These are phyloP conservation scores for Capillidium heterosporum DNA, from an alignment of 371 early-diverging fungal species.

Conservation along the genomic window DNA sequence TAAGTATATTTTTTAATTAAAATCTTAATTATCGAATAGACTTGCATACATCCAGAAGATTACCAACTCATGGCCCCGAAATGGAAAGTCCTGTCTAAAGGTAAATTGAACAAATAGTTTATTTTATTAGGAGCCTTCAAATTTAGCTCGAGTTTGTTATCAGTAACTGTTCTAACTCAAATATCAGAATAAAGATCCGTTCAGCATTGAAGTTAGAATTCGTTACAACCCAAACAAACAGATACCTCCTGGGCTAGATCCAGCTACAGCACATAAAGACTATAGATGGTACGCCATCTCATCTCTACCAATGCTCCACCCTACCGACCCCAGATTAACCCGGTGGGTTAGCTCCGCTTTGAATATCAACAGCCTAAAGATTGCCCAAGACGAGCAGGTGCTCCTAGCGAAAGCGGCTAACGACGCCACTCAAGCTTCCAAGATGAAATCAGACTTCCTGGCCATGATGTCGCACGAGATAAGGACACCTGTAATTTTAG, in stretches of 20 bases:
- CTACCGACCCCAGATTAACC: neutral
- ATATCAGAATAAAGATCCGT: neutral
- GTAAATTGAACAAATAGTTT: neutral
- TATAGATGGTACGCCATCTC: neutral
- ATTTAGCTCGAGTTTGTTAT: neutral
- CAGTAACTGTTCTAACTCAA: too few species aligned
- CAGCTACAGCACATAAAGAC: neutral
- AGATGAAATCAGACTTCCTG: constrained; percentile 6
- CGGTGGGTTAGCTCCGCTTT: neutral
- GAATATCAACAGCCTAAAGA: neutral
- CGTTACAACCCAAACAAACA: constrained; percentile 1
- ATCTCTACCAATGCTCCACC: neutral
- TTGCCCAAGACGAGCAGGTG: neutral
- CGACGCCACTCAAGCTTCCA: neutral
- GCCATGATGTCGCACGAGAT: constrained; percentile 7
- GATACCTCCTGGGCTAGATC: neutral
- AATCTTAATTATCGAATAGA: neutral
- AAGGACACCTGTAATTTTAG: constrained; percentile 4
- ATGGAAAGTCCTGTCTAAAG: neutral
- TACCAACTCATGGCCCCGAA: neutral
- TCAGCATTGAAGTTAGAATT: neutral
- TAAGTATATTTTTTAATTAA: neutral
- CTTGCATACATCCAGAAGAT: constrained; percentile 3
- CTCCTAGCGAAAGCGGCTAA: neutral
- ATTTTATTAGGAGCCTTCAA: neutral